Evolutionary conservation across 2,329 filamentous ascomycete genomes (phyloP).

Genomic region (Cercospora sp.): DNA sequence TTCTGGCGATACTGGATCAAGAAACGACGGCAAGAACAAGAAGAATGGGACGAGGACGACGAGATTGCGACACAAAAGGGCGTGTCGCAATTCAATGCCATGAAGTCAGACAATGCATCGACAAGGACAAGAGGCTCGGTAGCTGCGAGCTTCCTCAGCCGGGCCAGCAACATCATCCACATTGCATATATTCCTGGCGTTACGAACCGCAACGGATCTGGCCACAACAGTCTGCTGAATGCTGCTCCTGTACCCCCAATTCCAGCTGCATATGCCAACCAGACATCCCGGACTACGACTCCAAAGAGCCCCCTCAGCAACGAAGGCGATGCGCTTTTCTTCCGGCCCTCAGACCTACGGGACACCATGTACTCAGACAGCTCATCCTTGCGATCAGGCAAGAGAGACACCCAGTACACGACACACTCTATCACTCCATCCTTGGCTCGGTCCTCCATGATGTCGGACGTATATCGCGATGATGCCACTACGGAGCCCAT

Average conservation of each 20-base stretch:
- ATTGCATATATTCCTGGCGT: constrained; percentile 98
- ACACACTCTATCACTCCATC: constrained; percentile 53
- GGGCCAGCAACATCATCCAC: constrained; percentile 98
- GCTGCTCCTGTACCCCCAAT: constrained; percentile 87
- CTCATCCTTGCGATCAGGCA: constrained; percentile 50
- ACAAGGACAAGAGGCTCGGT: constrained; percentile 79
- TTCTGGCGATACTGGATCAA: constrained; percentile 89
- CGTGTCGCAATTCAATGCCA: constrained; percentile 54
- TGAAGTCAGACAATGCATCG: constrained; percentile 68
- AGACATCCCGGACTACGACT: constrained; percentile 44
- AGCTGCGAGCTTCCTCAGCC: constrained; percentile 90
- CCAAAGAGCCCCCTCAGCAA: constrained; percentile 55
- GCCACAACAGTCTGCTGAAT: constrained; percentile 34
- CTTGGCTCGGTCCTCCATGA: constrained; percentile 61
- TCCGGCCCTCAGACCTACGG: constrained; percentile 84
- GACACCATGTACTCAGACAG: constrained; percentile 86
- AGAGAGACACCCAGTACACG: constrained; percentile 41
- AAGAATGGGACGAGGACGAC: constrained; percentile 58
- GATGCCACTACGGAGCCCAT: constrained; percentile 77
- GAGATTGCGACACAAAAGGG: constrained; percentile 58
- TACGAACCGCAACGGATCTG: constrained; percentile 76
- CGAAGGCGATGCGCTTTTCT: constrained; percentile 81
- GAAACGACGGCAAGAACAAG: constrained; percentile 62
- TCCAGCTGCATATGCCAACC: constrained; percentile 56
- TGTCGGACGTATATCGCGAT: constrained; percentile 91